Base-by-base conservation (phyloP, 768 basidiomycete genomes). In the Boletellus ananas region DNA sequence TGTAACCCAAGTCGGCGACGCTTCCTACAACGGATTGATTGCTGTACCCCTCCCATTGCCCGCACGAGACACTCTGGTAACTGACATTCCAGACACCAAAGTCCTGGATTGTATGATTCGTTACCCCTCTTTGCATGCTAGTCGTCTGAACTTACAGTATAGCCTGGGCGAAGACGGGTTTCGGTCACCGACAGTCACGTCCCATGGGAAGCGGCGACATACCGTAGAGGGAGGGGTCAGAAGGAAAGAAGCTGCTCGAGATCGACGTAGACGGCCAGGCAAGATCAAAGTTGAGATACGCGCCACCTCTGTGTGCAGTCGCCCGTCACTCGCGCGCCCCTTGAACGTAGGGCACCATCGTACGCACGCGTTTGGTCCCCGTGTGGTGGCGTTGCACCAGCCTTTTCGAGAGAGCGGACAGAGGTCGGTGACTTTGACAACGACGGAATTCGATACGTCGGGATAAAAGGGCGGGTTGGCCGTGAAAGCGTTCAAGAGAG, bases 51-150 rank as follows among this genome's bases (percentile, higher is more conserved):
- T 72, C 66, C 90, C 90, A 92, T 45, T 78, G 65, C 2, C 76
- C 49, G 59, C 90, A 92, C 27, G 81, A 68, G 10, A 90, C 80
- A 25, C 69, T 73, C 57, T 81, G 68, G 62, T 91, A 91, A 16
- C 76, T 82, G 59, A 89, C 72, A 58, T 90, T 90, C 90, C 90
- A 93, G 17, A 91, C 81, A 43, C 90, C 88, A 71, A 91, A 92
- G 60, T 91, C 90, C 85, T 87, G 38, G 47, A 36, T 41, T 13
- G 35, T 43, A 37, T 34, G 11, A 4, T 21, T 37, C 43, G 33
- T 14, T 11, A 56, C 34, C 10, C 34, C 33, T 27, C 11, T 27
- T 31, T 21, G 23, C 4, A 18, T 3, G 18, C 14, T 40, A 9
- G 18, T 12, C 27, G 16, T 31, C 40, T 33, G 13, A 41, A 55